phyloP scores from a whole-genome alignment of 139 green algal genomes.

The Ulvella scutata region DNA sequence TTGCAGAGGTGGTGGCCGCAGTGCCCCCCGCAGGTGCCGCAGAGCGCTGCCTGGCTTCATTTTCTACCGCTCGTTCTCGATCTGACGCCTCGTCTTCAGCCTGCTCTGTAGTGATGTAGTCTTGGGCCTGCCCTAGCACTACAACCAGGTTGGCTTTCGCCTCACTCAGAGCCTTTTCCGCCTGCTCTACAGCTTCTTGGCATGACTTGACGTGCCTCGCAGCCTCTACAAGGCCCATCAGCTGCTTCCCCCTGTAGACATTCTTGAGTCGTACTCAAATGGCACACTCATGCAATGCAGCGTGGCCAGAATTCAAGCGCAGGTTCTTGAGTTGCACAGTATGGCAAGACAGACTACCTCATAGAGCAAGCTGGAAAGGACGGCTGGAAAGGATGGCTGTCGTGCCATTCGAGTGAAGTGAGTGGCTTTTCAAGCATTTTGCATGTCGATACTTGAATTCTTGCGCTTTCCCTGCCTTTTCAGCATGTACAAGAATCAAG shows the following conservation, averaged over 20 bases:
- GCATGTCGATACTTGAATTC: too few relatives aligned
- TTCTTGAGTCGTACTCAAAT: too few relatives aligned
- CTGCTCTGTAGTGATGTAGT: not conserved
- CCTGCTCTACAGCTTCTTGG: not conserved
- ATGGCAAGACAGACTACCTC: too few relatives aligned
- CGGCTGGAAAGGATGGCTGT: too few relatives aligned
- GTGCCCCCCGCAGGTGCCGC: not conserved
- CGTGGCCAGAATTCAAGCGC: too few relatives aligned
- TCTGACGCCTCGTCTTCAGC: not conserved
- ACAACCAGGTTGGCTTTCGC: not conserved
- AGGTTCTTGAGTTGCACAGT: too few relatives aligned
- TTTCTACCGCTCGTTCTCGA: not conserved
- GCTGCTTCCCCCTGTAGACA: not conserved
- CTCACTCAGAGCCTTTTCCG: not conserved
- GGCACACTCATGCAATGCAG: too few relatives aligned
- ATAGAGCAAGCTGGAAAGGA: too few relatives aligned
- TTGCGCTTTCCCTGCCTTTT: too few relatives aligned
- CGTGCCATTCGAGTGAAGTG: too few relatives aligned
- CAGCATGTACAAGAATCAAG: too few relatives aligned
- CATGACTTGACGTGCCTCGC: not conserved
- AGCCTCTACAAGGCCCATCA: not conserved
- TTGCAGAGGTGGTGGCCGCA: not conserved
- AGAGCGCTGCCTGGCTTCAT: not conserved
- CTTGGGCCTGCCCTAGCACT: not conserved
- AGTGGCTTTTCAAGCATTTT: too few relatives aligned